These are phyloP conservation scores for Phaseolus coccineus DNA, from an alignment of 331 rosid genomes.

Conservation along the genomic window DNA sequence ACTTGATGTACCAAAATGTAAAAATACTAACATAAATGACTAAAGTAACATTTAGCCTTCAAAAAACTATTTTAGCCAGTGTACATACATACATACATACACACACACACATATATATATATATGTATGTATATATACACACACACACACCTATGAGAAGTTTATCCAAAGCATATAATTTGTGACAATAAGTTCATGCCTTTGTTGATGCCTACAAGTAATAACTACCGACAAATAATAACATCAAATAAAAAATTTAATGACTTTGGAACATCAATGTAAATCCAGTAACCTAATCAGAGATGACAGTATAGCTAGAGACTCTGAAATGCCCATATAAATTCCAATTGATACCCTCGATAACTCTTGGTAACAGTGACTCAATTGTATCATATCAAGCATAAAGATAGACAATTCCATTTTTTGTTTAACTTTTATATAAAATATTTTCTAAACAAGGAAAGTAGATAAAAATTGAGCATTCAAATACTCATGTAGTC, in stretches of 20 bases:
- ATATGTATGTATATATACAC: background rate
- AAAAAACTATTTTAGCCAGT: conserved; percentile 9
- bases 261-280: conserved; percentile 7
- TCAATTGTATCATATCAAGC: background rate
- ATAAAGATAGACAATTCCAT: background rate
- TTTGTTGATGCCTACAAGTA: no score
- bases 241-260: background rate
- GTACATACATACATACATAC: background rate
- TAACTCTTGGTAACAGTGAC: background rate
- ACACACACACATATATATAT: conserved; percentile 4
- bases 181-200: no score
- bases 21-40: no score
- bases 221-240: no score
- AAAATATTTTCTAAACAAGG: background rate
- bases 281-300: background rate
- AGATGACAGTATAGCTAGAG: conserved; percentile 4
- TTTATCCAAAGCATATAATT: conserved; percentile 16
- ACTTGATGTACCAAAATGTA: no score
- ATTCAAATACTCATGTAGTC: no score
- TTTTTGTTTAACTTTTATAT: background rate
- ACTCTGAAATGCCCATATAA: background rate
- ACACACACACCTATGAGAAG: conserved; percentile 1
- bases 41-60: no score
- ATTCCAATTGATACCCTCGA: background rate
- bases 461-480: no score